Base-by-base conservation (phyloP, 116 monocot species). In the Posidonia oceanica region DNA sequence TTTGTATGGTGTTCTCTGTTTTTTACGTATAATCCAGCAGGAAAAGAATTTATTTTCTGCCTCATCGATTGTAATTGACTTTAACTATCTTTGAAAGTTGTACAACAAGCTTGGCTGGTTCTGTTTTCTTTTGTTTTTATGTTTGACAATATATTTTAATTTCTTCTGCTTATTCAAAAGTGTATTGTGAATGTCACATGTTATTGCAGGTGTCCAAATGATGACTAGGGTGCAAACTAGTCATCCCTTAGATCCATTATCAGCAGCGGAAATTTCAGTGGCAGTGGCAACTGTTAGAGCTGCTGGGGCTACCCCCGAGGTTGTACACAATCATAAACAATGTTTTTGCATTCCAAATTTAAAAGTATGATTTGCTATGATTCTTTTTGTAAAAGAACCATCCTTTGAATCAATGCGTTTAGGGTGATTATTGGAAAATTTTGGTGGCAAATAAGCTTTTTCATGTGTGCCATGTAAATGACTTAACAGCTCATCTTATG, bases 261-360 rank as follows among this genome's bases (percentile, higher is more conserved):
- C 91, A 78, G 91, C 87, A 61, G 96, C 91, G 71, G 96, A 96
- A 80, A 91, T 96, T 53, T 82, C 91, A 75, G 96, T 96, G 44
- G 96, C 96, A 38, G 87, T 89, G 52, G 87, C 83, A 69, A 96
- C 96, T 73, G 91, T 96, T 36, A 86, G 96, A 73, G 87, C 96
- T 75, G 84, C 96, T 75, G 96, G 96, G 52, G 76, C 81, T 56
- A 91, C 91, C 40, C 91, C 96, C 70, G 96, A 96, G 89, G 96
- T 95, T 75, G 37, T 69, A 40, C 5, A 70, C 20, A 14, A 48
- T 74, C 16, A 16, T 5, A 4, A 42, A 42, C 42, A 42, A 42
- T 8, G 42, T 29, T 29, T 29, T 29, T 29, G 29, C 29, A 29
- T 29, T 29, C 29, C 29, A 29, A 29, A 29, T 29, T 29, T 29